phyloP scores from a whole-genome alignment of 768 basidiomycete genomes.

The Leccinum disarticulatum region DNA sequence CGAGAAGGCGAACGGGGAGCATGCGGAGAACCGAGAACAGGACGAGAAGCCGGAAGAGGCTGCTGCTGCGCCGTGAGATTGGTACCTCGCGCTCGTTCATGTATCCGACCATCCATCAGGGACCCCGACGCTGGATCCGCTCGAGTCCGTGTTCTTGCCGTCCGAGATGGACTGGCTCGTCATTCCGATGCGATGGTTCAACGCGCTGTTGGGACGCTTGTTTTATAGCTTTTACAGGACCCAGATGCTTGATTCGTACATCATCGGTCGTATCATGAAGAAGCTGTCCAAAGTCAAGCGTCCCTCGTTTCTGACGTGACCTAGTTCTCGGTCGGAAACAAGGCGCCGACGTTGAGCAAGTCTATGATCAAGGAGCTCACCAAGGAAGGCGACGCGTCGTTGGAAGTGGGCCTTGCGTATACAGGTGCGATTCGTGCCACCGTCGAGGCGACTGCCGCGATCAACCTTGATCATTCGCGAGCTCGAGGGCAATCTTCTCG shows the following conservation, averaged over 20 bases:
- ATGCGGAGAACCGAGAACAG: conserved; percentile 8
- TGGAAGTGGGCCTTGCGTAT: conserved; percentile 84
- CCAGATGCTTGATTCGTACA: conserved; percentile 73
- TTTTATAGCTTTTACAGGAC: conserved; percentile 94
- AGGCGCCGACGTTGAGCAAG: conserved; percentile 84
- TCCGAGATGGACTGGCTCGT: conserved; percentile 83
- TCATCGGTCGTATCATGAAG: conserved; percentile 80
- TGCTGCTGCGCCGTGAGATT: conserved; percentile 79
- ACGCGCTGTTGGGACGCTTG: conserved; percentile 87
- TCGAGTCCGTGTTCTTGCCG: too few relatives aligned
- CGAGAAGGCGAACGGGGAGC: background rate
- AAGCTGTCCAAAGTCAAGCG: conserved; percentile 91
- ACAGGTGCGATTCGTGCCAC: conserved; percentile 91
- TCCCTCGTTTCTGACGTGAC: conserved; percentile 85
- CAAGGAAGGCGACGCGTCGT: conserved; percentile 85
- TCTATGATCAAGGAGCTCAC: conserved; percentile 99
- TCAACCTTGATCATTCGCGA: conserved; percentile 83
- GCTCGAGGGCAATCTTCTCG: conserved; percentile 85
- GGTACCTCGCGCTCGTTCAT: conserved; percentile 83
- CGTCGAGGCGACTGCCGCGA: conserved; percentile 84
- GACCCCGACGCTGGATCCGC: conserved; percentile 57
- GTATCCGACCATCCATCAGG: conserved; percentile 65
- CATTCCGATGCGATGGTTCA: conserved; percentile 97
- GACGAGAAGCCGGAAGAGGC: conserved; percentile 42
- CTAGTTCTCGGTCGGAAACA: conserved; percentile 86